Evolutionary conservation across 257 asterid genomes (phyloP), one percentile per base, ranked within the genome.

Genomic region (Echium plantagineum): DNA sequence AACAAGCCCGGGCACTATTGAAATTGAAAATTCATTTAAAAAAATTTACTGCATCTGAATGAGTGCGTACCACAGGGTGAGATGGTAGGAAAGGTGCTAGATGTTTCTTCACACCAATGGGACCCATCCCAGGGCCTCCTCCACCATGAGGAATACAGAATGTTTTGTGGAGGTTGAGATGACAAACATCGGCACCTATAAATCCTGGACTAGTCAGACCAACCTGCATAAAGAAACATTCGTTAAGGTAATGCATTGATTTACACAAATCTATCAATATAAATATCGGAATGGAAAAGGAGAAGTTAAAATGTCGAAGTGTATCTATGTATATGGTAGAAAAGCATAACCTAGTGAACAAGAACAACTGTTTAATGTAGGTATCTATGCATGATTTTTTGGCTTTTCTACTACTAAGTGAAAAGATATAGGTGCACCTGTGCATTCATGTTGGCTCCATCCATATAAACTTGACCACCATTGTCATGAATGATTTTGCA

Each of bases 371-470:
- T 1, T 24, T 24, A 28, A 28, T 28, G 5, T 4, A 28, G 5
- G 32, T 28, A 28, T 4, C 26, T 24, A 24, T 24, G 26, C 26
- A 24, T 24, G n/a, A n/a, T n/a, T n/a, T n/a, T n/a, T n/a, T n/a
- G n/a, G n/a, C n/a, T n/a, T n/a, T n/a, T n/a, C n/a, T n/a, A n/a
- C n/a, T n/a, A n/a, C n/a, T n/a, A n/a, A n/a, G n/a, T n/a, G n/a
- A n/a, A n/a, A n/a, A n/a, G n/a, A n/a, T n/a, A n/a, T n/a, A n/a
- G n/a, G n/a, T 46, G 51, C 3, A 93, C 98, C 98, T 93, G 99
- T 59, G 99, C 99, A 32, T 93, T 93, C 99, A 93, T 93, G 94
- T 93, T 93, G 62, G 99, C 99, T 77, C 99, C 99, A 68, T 93
- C 99, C 97, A 89, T 93, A 85, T 93, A 93, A 52, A 93, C 99